phyloP scores from a whole-genome alignment of 805 yeast species.

The Lipomyces starkeyi region DNA sequence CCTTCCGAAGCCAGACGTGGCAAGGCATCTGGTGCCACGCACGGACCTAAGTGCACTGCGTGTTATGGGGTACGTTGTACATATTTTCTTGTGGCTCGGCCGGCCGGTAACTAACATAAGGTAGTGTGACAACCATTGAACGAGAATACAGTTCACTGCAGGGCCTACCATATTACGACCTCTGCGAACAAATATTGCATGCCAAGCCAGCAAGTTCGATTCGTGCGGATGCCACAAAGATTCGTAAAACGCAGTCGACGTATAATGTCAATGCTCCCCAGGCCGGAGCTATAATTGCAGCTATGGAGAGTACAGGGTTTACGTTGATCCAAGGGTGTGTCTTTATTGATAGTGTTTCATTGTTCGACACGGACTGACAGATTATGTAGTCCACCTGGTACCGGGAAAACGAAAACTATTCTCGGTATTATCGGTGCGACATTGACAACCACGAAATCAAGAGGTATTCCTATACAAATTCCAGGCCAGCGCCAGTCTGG shows the following conservation, averaged over 20 bases:
- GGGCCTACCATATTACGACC: conserved; percentile 82
- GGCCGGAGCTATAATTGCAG: conserved; percentile 83
- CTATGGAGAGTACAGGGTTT: conserved; percentile 73
- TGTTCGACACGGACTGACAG: conserved; percentile 4
- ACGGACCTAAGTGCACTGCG: conserved; percentile 68
- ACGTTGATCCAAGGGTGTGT: conserved; percentile 82
- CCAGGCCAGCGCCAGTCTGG: conserved; percentile 43
- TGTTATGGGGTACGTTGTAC: conserved; percentile 60
- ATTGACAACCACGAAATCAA: conserved; percentile 42
- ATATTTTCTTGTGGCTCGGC: not conserved
- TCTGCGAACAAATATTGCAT: conserved; percentile 65
- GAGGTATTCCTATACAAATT: conserved; percentile 36
- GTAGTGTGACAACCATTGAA: conserved; percentile 82
- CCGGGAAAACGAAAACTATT: conserved; percentile 98
- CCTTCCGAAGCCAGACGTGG: conserved; percentile 54
- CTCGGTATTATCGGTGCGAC: conserved; percentile 86
- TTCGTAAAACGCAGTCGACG: conserved; percentile 52
- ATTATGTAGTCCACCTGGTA: conserved; percentile 80
- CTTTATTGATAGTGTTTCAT: not conserved
- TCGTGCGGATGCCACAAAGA: conserved; percentile 47
- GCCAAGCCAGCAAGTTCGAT: conserved; percentile 63
- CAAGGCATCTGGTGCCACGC: conserved; percentile 65
- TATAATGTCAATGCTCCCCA: conserved; percentile 84
- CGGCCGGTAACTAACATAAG: not conserved
- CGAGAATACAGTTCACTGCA: conserved; percentile 86